Evolutionary conservation across 2,329 filamentous ascomycete genomes (phyloP).

Genomic region (Metarhizium album): DNA sequence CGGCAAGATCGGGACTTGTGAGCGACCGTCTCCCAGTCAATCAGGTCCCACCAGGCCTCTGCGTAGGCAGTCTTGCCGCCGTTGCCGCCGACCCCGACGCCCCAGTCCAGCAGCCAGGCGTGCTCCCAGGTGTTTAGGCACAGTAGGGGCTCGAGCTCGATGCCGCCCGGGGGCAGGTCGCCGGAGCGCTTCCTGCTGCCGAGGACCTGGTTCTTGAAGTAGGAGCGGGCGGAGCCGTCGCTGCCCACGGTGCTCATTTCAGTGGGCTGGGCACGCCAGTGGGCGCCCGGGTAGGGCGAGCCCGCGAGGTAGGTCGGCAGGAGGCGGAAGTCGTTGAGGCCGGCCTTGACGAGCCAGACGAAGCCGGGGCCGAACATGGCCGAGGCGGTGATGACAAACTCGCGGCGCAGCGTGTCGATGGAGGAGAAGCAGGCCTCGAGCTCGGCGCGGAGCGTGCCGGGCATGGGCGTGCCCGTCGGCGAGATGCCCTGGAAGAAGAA

Average conservation of each 20-base stretch:
- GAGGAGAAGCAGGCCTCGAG: constrained; percentile 69
- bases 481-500: constrained; percentile 61
- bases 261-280: constrained; percentile 59
- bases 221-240: constrained; percentile 24
- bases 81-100: constrained; percentile 43
- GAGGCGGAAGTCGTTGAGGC: constrained; percentile 47
- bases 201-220: constrained; percentile 27
- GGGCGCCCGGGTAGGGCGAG: constrained; percentile 74
- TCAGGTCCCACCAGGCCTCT: constrained; percentile 73
- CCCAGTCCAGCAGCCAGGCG: constrained; percentile 77
- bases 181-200: constrained; percentile 17
- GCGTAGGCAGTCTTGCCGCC: constrained; percentile 67
- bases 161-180: constrained; percentile 50
- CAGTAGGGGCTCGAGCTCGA: constrained; percentile 63
- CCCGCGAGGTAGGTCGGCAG: constrained; percentile 87
- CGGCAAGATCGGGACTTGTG: constrained; percentile 22
- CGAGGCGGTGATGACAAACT: constrained; percentile 70
- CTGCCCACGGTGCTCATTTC: constrained; percentile 58
- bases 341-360: constrained; percentile 76
- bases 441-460: constrained; percentile 40
- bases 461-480: constrained; percentile 39
- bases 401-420: constrained; percentile 67
- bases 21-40: constrained; percentile 74
- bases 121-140: constrained; percentile 98
- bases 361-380: constrained; percentile 97